Evolutionary conservation across 73 alveolate genomes (phyloP), one percentile per base, ranked within the genome.

Genomic region (Paramecium octaurelia): DNA sequence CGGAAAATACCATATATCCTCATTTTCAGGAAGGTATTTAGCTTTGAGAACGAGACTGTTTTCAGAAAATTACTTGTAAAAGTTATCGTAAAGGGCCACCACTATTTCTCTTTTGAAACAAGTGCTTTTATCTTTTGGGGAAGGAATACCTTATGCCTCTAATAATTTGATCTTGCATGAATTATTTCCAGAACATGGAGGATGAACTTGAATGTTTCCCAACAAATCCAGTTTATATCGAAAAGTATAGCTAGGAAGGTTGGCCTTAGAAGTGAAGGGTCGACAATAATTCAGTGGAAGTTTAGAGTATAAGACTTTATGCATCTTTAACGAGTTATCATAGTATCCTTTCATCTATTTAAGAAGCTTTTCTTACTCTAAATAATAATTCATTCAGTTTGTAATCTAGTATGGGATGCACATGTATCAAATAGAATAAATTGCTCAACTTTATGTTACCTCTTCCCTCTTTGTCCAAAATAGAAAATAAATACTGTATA

Each of bases 41-140:
- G 75, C 91, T 23, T 80, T 80, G n/a, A 80, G 48, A 18, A 35
- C 44, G n/a, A 80, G 34, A 80, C 64, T 31, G 8, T 80, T 80
- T n/a, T 80, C 91, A 3, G 46, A 27, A 80, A 80, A 80, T 80
- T 42, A 14, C 21, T 40, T 21, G 44, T 80, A 80, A 80, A 80
- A 80, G 11, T 80, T 80, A 80, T 80, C 91, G 46, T 80, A 80
- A 14, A 80, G n/a, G 7, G 76, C 91, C n/a, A 80, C 91, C 1
- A 80, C 29, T 20, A 40, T 23, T 46, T 80, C 91, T 80, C 91
- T 80, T 46, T 42, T 80, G 21, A 80, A 44, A 20, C 46, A 31
- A 21, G 29, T 80, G 20, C 34, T 27, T 20, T 23, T 23, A 18
- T 48, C 75, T 31, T 23, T 18, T 31, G 76, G 70, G 18, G 76